Percentiles rank a stretch among this genome's conserved stretches.
phyloP scores from a whole-genome alignment of 768 basidiomycete genomes.

The Grammothele lineata region DNA sequence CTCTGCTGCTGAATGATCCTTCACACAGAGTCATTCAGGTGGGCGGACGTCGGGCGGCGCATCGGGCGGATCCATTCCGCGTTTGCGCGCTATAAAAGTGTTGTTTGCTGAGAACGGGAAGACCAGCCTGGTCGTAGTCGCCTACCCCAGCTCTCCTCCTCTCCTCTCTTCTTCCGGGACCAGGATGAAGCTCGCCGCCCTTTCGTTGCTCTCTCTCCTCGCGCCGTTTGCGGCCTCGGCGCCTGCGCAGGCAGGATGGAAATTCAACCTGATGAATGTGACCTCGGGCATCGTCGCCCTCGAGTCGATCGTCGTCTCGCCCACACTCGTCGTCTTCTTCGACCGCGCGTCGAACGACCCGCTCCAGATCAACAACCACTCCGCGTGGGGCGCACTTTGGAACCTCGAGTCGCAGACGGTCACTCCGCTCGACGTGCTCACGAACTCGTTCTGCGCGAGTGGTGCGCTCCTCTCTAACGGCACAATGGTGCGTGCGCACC shows the following conservation, averaged over 20 bases:
- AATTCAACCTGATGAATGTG: conserved; percentile 44
- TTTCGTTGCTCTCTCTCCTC: conserved; percentile 2
- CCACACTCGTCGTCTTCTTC: conserved; percentile 66
- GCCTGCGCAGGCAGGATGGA: conserved; percentile 15
- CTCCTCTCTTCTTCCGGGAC: neutral
- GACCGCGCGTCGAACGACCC: conserved; percentile 90
- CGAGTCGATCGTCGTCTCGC: conserved; percentile 68
- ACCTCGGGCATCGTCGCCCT: conserved; percentile 75
- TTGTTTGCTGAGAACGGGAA: no score
- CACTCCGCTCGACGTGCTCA: conserved; percentile 57
- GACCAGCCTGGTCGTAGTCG: no score
- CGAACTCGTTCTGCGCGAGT: conserved; percentile 86
- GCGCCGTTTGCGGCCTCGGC: neutral
- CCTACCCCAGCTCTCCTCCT: neutral
- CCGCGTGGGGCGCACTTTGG: conserved; percentile 78
- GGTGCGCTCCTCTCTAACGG: conserved; percentile 76
- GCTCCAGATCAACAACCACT: conserved; percentile 64
- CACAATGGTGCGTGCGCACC: conserved; percentile 43
- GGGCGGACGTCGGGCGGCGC: no score
- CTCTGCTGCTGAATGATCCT: no score
- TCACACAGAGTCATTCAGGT: no score
- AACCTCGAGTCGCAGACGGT: conserved; percentile 61
- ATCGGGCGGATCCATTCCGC: no score
- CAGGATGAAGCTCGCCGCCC: conserved; percentile 3
- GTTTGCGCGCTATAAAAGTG: no score